Conservation (phyloP, 2,329 filamentous ascomycete genomes). For the Hymenoscyphus occultus region DNA sequence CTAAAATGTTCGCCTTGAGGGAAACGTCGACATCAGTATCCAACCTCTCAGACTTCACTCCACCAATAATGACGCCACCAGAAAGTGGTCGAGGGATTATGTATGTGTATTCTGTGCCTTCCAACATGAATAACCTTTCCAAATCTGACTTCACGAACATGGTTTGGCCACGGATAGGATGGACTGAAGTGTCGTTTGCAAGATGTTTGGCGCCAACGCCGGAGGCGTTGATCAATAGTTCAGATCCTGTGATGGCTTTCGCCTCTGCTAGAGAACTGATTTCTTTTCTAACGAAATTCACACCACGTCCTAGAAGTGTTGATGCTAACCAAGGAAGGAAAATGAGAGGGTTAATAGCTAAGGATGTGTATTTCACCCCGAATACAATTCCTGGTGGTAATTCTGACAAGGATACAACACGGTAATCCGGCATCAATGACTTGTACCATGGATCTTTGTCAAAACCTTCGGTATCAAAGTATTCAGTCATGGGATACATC, state of each 20-base stretch:
- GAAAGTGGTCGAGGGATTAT: conserved; percentile 27
- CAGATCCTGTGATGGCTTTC: conserved; percentile 14
- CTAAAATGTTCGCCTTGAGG: conserved; percentile 28
- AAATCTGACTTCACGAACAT: conserved; percentile 30
- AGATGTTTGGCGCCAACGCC: conserved; percentile 26
- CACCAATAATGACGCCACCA: conserved; percentile 30
- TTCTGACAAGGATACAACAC: conserved; percentile 16
- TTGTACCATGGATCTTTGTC: conserved; percentile 27
- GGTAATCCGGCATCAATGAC: conserved; percentile 25
- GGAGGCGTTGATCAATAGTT: conserved; percentile 28
- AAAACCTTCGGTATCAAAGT: conserved; percentile 21
- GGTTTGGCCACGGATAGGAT: conserved; percentile 28
- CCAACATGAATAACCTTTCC: conserved; percentile 24
- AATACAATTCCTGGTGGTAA: conserved; percentile 21
- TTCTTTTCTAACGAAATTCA: conserved; percentile 26
- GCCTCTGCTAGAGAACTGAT: conserved; percentile 20
- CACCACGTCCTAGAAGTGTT: conserved; percentile 20
- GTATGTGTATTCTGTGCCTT: conserved; percentile 31
- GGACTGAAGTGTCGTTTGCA: conserved; percentile 22
- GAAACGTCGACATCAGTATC: conserved; percentile 27
- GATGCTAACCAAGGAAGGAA: conserved; percentile 27
- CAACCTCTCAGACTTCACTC: conserved; percentile 29
- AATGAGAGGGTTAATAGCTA: conserved; percentile 28
- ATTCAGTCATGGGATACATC: conserved; percentile 30
- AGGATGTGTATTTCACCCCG: conserved; percentile 25